Conservation (phyloP, 495 filamentous ascomycete species). For the Sporormia fimetaria region DNA sequence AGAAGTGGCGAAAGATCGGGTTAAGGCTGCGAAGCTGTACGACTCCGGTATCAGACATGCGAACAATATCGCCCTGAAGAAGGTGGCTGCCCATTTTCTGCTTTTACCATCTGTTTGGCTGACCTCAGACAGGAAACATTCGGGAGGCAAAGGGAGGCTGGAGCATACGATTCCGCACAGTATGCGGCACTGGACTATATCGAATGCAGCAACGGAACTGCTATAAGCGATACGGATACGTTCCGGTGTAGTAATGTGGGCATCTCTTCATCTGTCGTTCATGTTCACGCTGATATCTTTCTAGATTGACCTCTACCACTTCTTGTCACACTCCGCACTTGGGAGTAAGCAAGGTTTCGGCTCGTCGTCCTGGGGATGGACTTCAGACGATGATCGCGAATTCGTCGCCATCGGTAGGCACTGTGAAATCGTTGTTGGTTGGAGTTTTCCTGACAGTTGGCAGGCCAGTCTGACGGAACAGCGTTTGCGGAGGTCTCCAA, state of each 20-base stretch:
- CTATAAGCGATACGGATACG: constrained; percentile 32
- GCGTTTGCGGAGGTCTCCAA: constrained; percentile 45
- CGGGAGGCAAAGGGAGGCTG: constrained; percentile 6
- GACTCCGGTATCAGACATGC: constrained; percentile 21
- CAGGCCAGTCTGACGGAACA: constrained; percentile 47
- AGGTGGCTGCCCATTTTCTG: constrained; percentile 2
- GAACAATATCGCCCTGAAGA: constrained; percentile 21
- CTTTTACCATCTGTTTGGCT: constrained; percentile 1
- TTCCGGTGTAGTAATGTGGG: constrained; percentile 41
- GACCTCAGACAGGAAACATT: constrained; percentile 14
- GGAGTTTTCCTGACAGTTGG: too few species aligned
- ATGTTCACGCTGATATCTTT: background rate
- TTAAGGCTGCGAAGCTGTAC: constrained; percentile 18
- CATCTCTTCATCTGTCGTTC: background rate
- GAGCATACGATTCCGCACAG: constrained; percentile 13
- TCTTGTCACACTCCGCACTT: constrained; percentile 40
- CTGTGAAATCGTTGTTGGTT: too few species aligned
- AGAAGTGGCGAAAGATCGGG: constrained; percentile 14
- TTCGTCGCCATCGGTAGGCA: constrained; percentile 46
- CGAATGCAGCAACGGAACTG: constrained; percentile 40
- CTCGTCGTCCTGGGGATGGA: constrained; percentile 42
- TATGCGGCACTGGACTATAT: constrained; percentile 15
- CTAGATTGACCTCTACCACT: constrained; percentile 44
- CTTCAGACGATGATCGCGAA: constrained; percentile 44
- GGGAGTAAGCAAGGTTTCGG: constrained; percentile 34